Conservation (phyloP, 2,329 filamentous ascomycete genomes). For the Xylaria multiplex region DNA sequence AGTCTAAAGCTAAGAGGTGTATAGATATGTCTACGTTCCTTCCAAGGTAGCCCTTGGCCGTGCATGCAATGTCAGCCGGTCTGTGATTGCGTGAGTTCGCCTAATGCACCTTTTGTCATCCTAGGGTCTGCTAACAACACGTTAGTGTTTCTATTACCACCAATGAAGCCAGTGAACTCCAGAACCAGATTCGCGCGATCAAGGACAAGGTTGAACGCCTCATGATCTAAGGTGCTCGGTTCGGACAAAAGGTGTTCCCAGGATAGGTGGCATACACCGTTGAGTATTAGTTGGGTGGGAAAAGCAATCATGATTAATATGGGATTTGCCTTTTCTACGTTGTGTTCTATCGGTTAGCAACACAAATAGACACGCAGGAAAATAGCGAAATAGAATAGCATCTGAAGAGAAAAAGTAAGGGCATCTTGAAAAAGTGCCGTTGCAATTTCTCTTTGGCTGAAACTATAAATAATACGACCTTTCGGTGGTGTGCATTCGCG, state of each 20-base stretch:
- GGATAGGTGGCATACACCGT: constrained; percentile 16
- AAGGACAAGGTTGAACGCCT: constrained; percentile 97
- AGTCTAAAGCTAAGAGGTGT: constrained; percentile 19
- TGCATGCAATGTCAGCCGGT: constrained; percentile 86
- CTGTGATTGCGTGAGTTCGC: constrained; percentile 77
- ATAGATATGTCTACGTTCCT: constrained; percentile 58
- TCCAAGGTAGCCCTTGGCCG: constrained; percentile 83
- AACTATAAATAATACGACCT: background rate
- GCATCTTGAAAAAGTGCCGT: background rate
- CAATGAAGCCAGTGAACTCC: constrained; percentile 89
- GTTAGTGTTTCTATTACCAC: constrained; percentile 76
- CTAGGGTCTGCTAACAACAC: constrained; percentile 7
- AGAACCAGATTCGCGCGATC: constrained; percentile 84
- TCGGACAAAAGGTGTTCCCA: constrained; percentile 11
- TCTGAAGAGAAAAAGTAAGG: background rate
- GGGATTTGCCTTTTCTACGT: background rate
- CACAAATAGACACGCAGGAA: background rate
- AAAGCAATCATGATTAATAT: background rate
- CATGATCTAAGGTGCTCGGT: constrained; percentile 75
- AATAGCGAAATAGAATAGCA: constrained; percentile 5
- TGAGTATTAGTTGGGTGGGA: background rate
- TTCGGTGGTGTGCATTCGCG: background rate
- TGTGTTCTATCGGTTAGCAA: background rate
- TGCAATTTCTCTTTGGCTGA: background rate
- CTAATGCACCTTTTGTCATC: background rate